A percentile compares a stretch with the other conserved stretches of the same genome.
Conservation (phyloP, 179 eudicot genomes). For the Silene vulgaris region DNA sequence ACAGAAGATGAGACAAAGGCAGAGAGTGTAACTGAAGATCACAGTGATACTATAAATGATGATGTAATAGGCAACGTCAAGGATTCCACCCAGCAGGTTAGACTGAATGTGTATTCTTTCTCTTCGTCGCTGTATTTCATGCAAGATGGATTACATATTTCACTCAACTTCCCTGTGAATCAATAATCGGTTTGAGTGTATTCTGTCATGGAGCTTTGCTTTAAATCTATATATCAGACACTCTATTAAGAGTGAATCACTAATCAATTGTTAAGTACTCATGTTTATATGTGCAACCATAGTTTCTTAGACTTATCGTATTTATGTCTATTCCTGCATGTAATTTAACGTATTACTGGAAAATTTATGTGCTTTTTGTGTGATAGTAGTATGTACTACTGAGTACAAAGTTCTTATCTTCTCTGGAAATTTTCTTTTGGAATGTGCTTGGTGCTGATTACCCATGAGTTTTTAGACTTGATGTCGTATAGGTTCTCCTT, state of each 20-base stretch:
- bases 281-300: not conserved
- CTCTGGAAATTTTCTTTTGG: not conserved
- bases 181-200: not conserved
- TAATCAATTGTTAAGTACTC: not conserved
- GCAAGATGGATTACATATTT: not conserved
- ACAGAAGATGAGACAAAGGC: slow-evolving; percentile 33
- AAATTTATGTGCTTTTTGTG: not conserved
- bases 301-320: not conserved
- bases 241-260: not conserved
- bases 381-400: not conserved
- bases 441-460: slow-evolving; percentile 13
- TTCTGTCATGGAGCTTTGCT: not conserved
- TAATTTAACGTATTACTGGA: not conserved
- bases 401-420: not conserved
- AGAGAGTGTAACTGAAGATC: slow-evolving; percentile 34
- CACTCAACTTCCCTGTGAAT: not conserved
- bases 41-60: slow-evolving; percentile 34
- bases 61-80: slow-evolving; percentile 39
- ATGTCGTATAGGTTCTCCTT: not conserved
- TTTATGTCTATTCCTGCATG: not conserved
- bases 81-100: slow-evolving; percentile 51
- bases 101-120: slow-evolving; percentile 17
- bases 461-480: not conserved
- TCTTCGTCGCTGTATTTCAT: slow-evolving; percentile 10
- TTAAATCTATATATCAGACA: not conserved